These are phyloP conservation scores for Knufia petricola DNA, from an alignment of 2,329 filamentous ascomycete genomes.

Conservation along the genomic window DNA sequence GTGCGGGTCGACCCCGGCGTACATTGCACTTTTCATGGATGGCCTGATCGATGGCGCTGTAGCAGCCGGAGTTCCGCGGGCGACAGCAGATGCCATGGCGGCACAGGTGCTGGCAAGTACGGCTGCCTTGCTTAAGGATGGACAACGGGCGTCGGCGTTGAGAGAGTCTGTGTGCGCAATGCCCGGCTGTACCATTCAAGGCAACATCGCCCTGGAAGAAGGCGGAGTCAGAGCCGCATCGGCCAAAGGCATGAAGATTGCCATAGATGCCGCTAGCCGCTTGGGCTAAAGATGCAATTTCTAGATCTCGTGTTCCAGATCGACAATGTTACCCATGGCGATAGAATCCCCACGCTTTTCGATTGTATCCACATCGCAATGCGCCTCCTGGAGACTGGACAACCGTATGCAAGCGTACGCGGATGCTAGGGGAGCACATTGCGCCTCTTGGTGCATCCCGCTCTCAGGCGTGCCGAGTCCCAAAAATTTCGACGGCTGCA, in stretches of 20 bases:
- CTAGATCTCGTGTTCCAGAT: neutral
- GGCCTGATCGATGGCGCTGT: constrained; percentile 43
- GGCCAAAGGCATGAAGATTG: constrained; percentile 7
- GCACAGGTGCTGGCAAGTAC: constrained; percentile 43
- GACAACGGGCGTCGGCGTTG: constrained; percentile 40
- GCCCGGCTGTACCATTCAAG: constrained; percentile 43
- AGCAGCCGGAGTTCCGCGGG: constrained; percentile 42
- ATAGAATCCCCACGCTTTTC: neutral
- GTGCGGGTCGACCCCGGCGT: constrained; percentile 26
- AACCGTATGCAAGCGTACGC: no score
- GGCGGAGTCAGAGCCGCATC: constrained; percentile 27
- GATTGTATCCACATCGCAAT: no score
- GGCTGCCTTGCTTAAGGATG: constrained; percentile 37
- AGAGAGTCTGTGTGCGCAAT: constrained; percentile 42
- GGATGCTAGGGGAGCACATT: no score
- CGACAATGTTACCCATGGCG: neutral
- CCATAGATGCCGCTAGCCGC: constrained; percentile 6
- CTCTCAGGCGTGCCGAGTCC: no score
- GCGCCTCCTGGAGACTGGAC: no score
- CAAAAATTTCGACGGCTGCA: no score
- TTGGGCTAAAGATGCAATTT: neutral
- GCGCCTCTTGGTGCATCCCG: no score
- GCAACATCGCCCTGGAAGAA: constrained; percentile 33
- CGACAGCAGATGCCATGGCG: constrained; percentile 40
- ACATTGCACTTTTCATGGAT: constrained; percentile 34